Conservation (phyloP, 768 basidiomycete genomes). For the Mycena albidolilacea region DNA sequence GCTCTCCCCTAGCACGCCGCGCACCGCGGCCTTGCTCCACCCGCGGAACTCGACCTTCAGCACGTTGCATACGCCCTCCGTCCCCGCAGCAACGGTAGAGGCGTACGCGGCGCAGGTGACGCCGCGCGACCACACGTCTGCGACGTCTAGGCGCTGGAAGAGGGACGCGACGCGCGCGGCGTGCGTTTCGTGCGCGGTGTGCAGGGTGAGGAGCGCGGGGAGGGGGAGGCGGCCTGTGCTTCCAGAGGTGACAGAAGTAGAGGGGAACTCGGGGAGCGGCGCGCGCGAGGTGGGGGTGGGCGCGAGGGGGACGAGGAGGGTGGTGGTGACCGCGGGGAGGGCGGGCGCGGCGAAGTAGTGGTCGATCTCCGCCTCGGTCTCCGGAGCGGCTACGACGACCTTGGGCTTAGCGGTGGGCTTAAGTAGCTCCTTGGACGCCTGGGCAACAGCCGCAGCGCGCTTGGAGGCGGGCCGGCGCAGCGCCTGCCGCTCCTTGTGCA, state of each 20-base stretch:
- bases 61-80: conserved; percentile 72
- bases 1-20: conserved; percentile 78
- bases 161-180: conserved; percentile 75
- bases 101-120: conserved; percentile 77
- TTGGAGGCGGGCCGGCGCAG: conserved; percentile 47
- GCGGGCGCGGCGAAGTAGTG: conserved; percentile 69
- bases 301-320: conserved; percentile 82
- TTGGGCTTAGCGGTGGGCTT: conserved; percentile 46
- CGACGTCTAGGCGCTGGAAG: conserved; percentile 79
- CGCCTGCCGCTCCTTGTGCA: conserved; percentile 59
- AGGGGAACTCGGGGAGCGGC: conserved; percentile 63
- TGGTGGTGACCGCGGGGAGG: conserved; percentile 66
- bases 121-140: conserved; percentile 76
- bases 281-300: conserved; percentile 80
- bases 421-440: conserved; percentile 51
- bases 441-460: conserved; percentile 40
- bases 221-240: conserved; percentile 62
- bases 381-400: conserved; percentile 24
- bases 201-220: conserved; percentile 64
- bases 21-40: conserved; percentile 78
- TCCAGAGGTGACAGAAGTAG: background rate
- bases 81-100: conserved; percentile 49
- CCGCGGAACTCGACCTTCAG: conserved; percentile 81
- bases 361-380: conserved; percentile 59
- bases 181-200: conserved; percentile 69